Percentiles rank a stretch among this genome's conserved stretches.
Evolutionary conservation across 129 eudicot species (phyloP).

Genomic region (Gnaphalium uliginosum): DNA sequence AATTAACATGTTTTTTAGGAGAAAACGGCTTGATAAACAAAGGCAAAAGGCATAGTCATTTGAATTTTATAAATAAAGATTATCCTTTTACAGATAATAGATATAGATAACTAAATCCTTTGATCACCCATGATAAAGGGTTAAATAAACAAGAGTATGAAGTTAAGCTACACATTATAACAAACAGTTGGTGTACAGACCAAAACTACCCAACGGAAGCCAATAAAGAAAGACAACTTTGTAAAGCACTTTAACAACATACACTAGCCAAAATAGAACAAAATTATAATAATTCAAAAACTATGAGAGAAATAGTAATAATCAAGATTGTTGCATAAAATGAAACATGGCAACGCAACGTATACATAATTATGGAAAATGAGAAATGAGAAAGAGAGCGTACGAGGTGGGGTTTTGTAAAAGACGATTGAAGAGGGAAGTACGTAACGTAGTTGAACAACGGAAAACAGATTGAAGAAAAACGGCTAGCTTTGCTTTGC

Average conservation of each 20-base stretch:
- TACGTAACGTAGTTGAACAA: neutral
- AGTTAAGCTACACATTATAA: slow-evolving; percentile 18
- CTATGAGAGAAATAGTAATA: neutral
- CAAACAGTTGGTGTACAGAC: slow-evolving; percentile 39
- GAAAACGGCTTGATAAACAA: neutral
- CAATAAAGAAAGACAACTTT: neutral
- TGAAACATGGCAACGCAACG: neutral
- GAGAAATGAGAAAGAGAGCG: neutral
- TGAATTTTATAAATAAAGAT: neutral
- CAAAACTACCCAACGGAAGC: neutral
- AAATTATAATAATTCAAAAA: too few relatives aligned
- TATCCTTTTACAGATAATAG: neutral
- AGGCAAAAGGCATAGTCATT: neutral
- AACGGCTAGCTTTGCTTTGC: neutral
- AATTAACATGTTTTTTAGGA: neutral
- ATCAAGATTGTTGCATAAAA: neutral
- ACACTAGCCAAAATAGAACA: neutral
- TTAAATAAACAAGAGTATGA: neutral
- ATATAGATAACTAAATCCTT: neutral
- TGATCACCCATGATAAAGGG: neutral
- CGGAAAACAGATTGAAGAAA: neutral
- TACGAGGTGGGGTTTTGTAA: neutral
- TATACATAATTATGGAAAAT: too few relatives aligned
- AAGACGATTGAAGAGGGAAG: neutral
- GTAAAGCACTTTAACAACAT: neutral